Base-by-base conservation (phyloP, 305 asterid species). In the Solanum hybrid region DNA sequence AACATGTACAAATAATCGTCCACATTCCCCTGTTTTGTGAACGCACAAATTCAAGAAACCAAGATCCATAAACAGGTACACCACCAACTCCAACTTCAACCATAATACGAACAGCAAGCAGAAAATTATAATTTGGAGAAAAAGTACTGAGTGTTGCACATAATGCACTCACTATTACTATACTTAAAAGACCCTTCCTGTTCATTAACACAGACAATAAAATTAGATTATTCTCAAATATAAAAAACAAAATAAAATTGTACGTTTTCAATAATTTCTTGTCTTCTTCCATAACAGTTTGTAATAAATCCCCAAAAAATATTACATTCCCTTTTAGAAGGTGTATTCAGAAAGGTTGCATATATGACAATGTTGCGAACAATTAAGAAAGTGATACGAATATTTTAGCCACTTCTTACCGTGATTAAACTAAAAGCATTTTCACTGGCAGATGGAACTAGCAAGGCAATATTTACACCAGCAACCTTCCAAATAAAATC, bases 81-180 rank as follows among this genome's bases (percentile, higher is more conserved):
- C 98, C 97, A 24, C 97, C 98, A 19, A 94, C 88, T 85, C 98
- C 98, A 92, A 95, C 91, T 85, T 98, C 98, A 86, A 93, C 94
- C n/a, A 95, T 86, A 90, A 91, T 92, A 45, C 98, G 95, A 64
- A 92, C 91, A 87, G 94, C 13, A 87, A 95, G 80, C 92, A 96
- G 91, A 92, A 51, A 27, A 27, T 90, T 79, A 89, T 94, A 96
- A 88, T 94, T 94, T 35, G 96, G 95, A 89, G 99, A 93, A 78
- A 94, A 91, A 86, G 96, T 91, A 88, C 96, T 95, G 13, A 94
- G 90, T 26, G 95, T 80, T 87, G 95, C 95, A 90, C 93, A 92
- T 89, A 90, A 85, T 90, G 94, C 90, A 80, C 94, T 95, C 36
- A 94, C 91, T 56, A 88, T 91, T 81, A 94, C 94, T 89, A 95